These are phyloP conservation scores for Neurospora sp. DNA, from an alignment of 495 filamentous ascomycete genomes.

Conservation along the genomic window DNA sequence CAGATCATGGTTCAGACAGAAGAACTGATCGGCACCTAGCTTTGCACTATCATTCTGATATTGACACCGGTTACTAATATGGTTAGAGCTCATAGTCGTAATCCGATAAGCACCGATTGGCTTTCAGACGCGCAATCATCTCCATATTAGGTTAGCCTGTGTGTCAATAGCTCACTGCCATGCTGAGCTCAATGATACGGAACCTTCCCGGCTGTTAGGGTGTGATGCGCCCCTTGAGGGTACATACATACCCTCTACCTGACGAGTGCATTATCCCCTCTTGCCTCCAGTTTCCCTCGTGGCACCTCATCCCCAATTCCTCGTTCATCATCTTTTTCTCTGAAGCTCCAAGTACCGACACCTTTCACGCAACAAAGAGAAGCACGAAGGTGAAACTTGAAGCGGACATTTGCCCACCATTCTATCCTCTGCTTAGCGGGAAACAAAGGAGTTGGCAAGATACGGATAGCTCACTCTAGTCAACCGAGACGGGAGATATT, in stretches of 20 bases:
- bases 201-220: neutral
- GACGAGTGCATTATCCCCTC: neutral
- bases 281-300: neutral
- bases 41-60: neutral
- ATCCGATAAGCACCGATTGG: neutral
- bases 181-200: neutral
- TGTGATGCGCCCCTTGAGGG: neutral
- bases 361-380: neutral
- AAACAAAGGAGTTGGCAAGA: neutral
- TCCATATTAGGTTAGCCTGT: neutral
- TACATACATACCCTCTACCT: neutral
- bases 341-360: neutral
- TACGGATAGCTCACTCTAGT: neutral
- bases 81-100: neutral
- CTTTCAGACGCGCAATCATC: neutral
- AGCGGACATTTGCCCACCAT: neutral
- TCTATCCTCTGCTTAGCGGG: neutral
- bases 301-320: neutral
- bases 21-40: neutral
- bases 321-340: neutral
- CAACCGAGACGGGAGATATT: neutral
- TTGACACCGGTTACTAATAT: neutral
- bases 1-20: neutral
- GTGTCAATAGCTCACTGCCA: neutral
- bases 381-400: neutral